Base-by-base conservation (phyloP, 495 filamentous ascomycete species). In the Penicillium argentinense region DNA sequence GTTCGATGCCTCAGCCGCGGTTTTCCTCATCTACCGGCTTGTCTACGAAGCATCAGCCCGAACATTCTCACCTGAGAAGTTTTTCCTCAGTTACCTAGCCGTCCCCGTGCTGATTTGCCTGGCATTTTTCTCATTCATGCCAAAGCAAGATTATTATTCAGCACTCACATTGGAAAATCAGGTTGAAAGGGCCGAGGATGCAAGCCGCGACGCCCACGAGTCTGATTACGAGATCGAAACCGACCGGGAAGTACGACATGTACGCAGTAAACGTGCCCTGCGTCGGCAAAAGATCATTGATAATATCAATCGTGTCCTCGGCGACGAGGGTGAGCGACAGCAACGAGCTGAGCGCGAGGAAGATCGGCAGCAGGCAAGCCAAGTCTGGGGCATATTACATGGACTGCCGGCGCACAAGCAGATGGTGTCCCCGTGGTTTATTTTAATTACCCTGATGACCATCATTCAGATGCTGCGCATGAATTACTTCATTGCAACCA, bases 401-500 rank as follows among this genome's bases (percentile, higher is more conserved):
- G 85, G 85, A 9, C 72, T 75, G 17, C 76, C 85, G 3, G 87
- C 88, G 0, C 57, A 71, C 24, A 69, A 86, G 53, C 92, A 97
- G 67, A 90, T 97, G 69, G 63, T 61, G 11, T 85, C 82, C 2
- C 87, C 86, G 3, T 97, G 92, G 91, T 97, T 95, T 56, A 70
- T 91, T n/a, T 71, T 97, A 25, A 91, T 97, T 53, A 86, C 88
- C 5, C 59, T 91, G 12, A 93, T 97, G 71, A 96, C 92, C 1
- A 79, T 93, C n/a, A 56, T 95, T n/a, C 90, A 95, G 59, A 96
- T 95, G 91, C 84, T 86, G 1, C 83, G 92, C 9, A 97, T 97
- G 72, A 97, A 97, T 68, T 97, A 91, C 72, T 97, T 97, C 59
- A 91, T 97, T 24, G 92, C 92, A 0, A 97, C 92, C 1, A 82